Base-by-base conservation (phyloP, 805 yeast genomes). In the Wickerhamomyces canadensis region DNA sequence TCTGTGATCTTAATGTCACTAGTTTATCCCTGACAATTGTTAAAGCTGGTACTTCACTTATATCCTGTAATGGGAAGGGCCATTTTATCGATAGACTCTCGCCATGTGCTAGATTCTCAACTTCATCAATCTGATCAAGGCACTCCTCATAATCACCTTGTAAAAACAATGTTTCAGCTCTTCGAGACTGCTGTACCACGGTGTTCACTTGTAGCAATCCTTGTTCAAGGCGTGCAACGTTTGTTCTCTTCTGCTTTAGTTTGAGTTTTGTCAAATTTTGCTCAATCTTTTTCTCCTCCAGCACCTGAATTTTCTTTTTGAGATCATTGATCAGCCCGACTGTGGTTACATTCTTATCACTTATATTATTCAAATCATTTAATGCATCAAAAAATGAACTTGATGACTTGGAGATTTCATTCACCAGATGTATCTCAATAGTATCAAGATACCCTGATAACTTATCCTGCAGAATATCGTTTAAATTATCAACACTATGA, bases 391-490 rank as follows among this genome's bases (percentile, higher is more conserved):
- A 88, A 54, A 93, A 91, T 7, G 89, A 79, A 36, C 78, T 77
- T 0, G 96, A 85, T 0, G 96, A 83, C 45, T 76, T 74, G 4
- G 95, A 82, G 23, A 93, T 87, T 58, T 88, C 96, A 27, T 75
- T 70, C 15, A 89, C 83, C 29, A 91, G 62, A 43, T 83, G 80
- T 26, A 84, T 68, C 60, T 91, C 98, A 1, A 91, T 87, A 1
- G 78, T 70, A 55, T 93, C 98, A 38, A 93, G 66, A 52, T 88
- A 87, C 60, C 79, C 78, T 4, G 93, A 84, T 24, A 91, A 64
- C 52, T 77, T 79, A 31, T 87, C 95, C 51, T 83, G 95, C 14
- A 89, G 58, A 9, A 77, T 67, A 50, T 76, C 74, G 46, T 76
- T 69, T 12, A 75, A 54, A 6, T 67, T 61, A 31, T 69, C 67